Evolutionary conservation across 148 eudicot genomes (phyloP), one percentile per base, ranked within the genome.

Genomic region (Simmondsia chinensis): DNA sequence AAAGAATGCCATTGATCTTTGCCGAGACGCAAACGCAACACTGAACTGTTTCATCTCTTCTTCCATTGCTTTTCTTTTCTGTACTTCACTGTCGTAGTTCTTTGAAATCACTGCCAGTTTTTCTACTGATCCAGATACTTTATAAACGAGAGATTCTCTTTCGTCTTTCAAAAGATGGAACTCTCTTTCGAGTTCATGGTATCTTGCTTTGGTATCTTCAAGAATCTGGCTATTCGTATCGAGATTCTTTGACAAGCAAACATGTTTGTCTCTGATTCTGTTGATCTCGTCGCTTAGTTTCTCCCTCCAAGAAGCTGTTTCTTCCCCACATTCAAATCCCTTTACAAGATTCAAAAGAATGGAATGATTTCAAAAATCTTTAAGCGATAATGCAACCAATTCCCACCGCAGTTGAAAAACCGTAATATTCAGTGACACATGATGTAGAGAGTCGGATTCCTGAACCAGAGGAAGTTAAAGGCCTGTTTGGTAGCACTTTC

Each of bases 41-140:
- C 76, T 65, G 33, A 85, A 82, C 60, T 60, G 50, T 52, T 79
- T 72, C 38, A 85, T 82, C 60, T 74, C 81, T 36, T 76, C 79
- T 61, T 85, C 86, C 0, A 91, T 75, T 24, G 56, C 63, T 46
- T 70, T 79, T 55, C 86, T 79, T 65, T 54, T 79, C 65, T 63
- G 64, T n/a, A 62, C 64, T 64, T 91, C 95, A 20, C 43, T 20
- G 20, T 68, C 64, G 63, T 79, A 63, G 28, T 73, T 77, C 61
- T 70, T 70, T 5, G 52, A 71, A 38, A 72, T 56, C 25, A 56
- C 31, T 24, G 46, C 63, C 15, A 82, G 70, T 22, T 63, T 79
- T 65, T 61, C 34, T 44, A 68, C 54, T 13, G 86, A 67, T 49
- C 44, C 57, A 19, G 74, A 64, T 20, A 63, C 74, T 23, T 57